Evolutionary conservation across 805 yeast genomes (phyloP), one percentile per base, ranked within the genome.

Genomic region (Jamesozyma hellenica): DNA sequence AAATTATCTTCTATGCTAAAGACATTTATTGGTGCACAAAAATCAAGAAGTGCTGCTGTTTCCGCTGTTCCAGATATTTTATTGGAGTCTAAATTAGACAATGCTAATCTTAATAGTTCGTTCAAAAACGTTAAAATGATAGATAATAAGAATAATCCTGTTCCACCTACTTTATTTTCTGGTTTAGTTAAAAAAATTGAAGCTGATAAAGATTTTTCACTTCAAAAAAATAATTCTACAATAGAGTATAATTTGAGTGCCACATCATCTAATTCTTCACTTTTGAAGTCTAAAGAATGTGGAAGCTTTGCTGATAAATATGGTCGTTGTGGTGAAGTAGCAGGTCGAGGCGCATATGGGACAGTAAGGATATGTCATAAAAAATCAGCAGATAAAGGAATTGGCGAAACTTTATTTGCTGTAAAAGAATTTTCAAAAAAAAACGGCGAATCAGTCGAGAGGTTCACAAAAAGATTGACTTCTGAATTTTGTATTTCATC

Each of bases 341-440:
- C 92, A 46, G 98, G 98, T 19, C 74, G 83, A 38, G 97, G 97
- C 16, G 79, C 96, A 0, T 90, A 83, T 66, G 98, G 98, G 15
- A 85, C 86, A 34, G 97, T 90, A 16, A 70, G 96, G 44, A 75
- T 92, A 4, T 74, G 94, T 6, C 96, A 88, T 66, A 81, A 81
- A 58, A 77, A 74, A 51, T 31, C 42, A 8, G 15, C 33, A n/a
- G 32, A 40, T 17, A 42, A 42, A 32, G 28, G 35, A 30, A 32
- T 27, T 13, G 40, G 65, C n/a, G 79, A 74, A 48, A 61, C 63
- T 13, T 58, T 84, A 17, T 86, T 68, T 55, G 96, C 95, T 0
- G 95, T 86, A n/a, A 86, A 86, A 53, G 94, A 85, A 55, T 87
- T 85, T 58, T 76, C 77, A 46, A 66, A 75, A 42, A 71, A 69